Base-by-base conservation (phyloP, 305 asterid species). In the Stenogyne calaminthoides region DNA sequence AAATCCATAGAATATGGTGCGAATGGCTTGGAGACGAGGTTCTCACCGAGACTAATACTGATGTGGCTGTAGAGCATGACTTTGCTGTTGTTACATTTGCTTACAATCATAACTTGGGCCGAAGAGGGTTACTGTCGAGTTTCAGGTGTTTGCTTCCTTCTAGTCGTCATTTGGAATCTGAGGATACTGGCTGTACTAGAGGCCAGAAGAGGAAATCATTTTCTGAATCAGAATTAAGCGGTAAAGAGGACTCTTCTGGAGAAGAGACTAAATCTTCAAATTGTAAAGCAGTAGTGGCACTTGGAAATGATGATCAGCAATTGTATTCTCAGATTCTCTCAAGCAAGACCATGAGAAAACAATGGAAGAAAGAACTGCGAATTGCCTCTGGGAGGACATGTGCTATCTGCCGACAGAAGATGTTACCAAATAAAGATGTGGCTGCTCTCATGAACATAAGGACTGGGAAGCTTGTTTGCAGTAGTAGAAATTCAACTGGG, bases 401-500 rank as follows among this genome's bases (percentile, higher is more conserved):
- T 75, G 94, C 85, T 82, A 85, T 94, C 79, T 94, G 98, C 84
- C 92, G 84, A 78, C 97, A 86, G 75, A 91, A 84, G 83, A 81
- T 94, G 96, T 90, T 94, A 19, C 97, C 95, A 6, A 76, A 87
- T 72, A 91, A 90, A 82, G 97, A 94, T 69, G 97, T 94, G 66
- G 97, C 92, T 18, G 83, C 96, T 46, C 95, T 94, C 36, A 71
- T 94, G 70, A 94, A 89, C 85, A 82, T 74, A 84, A 89, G 74
- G 65, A 89, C 97, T 74, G 97, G 98, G 54, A 91, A 80, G 83
- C 87, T 94, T 76, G 91, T 69, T 61, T 94, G 98, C 88, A 89
- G 98, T 61, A 89, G 97, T 80, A 86, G 98, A 86, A 94, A 94
- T 79, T 59, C 70, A 27, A 88, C 93, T 44, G 98, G 98, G 91